These are phyloP conservation scores for Neofusicoccum cordaticola DNA, from an alignment of 2,329 filamentous ascomycete genomes.

Conservation along the genomic window DNA sequence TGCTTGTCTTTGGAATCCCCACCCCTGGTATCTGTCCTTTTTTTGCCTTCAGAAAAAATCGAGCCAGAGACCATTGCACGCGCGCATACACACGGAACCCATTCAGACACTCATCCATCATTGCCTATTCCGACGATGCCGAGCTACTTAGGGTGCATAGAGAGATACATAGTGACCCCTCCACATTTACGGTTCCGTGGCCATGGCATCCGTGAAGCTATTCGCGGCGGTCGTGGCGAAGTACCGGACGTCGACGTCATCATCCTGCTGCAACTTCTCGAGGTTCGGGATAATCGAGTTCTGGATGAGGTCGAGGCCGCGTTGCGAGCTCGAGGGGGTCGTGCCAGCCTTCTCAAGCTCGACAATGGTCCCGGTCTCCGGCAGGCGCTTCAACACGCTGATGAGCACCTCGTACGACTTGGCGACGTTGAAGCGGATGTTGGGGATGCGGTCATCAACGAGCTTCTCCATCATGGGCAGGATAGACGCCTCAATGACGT, in stretches of 20 bases:
- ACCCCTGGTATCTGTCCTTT: constrained; percentile 11
- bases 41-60: constrained; percentile 4
- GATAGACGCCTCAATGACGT: constrained; percentile 89
- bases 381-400: constrained; percentile 85
- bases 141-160: constrained; percentile 3
- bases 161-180: not conserved
- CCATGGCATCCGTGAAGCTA: constrained; percentile 40
- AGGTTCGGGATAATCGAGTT: constrained; percentile 84
- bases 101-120: constrained; percentile 1
- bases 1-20: not conserved
- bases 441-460: constrained; percentile 90
- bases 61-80: constrained; percentile 7
- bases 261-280: constrained; percentile 93
- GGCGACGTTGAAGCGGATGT: constrained; percentile 98
- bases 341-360: constrained; percentile 76
- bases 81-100: not conserved
- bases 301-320: constrained; percentile 76
- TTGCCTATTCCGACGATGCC: constrained; percentile 9
- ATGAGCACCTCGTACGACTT: constrained; percentile 94
- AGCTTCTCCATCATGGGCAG: constrained; percentile 95
- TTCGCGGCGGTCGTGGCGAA: constrained; percentile 88
- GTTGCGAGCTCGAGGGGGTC: constrained; percentile 60
- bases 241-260: constrained; percentile 96
- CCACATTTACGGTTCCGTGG: constrained; percentile 30
- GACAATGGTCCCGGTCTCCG: constrained; percentile 81